Conservation (phyloP, 106 monocot genomes). For the Dioscorea zingiberensis region DNA sequence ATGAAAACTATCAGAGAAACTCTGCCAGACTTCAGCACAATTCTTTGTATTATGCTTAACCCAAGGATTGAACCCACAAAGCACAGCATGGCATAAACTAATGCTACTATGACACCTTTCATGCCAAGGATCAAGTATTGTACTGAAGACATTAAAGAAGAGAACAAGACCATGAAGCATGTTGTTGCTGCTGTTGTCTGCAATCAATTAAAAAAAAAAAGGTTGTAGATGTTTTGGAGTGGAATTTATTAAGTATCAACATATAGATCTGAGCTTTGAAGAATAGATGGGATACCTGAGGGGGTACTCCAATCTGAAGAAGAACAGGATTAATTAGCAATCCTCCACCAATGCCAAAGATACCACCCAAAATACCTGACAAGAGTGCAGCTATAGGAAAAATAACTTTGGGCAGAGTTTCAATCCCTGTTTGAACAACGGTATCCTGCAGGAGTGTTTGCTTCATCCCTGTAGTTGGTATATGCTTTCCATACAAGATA, state of each 20-base stretch:
- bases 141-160: no score
- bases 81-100: no score
- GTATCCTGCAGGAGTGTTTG: constrained; percentile 4
- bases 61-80: constrained; percentile 55
- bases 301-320: constrained; percentile 69
- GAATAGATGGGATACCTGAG: constrained; percentile 39
- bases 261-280: neutral
- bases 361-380: constrained; percentile 62
- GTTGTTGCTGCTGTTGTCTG: constrained; percentile 69
- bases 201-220: constrained; percentile 5
- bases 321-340: constrained; percentile 70
- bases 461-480: neutral
- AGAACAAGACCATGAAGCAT: constrained; percentile 66
- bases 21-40: constrained; percentile 43
- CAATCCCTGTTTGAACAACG: constrained; percentile 7
- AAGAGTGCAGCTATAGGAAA: constrained; percentile 60
- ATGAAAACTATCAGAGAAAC: constrained; percentile 71
- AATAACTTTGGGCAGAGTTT: constrained; percentile 28
- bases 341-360: constrained; percentile 81
- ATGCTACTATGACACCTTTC: no score
- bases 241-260: no score
- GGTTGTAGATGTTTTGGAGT: no score
- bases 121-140: no score
- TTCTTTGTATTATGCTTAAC: constrained; percentile 35
- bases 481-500: constrained; percentile 23